Conservation (phyloP, 129 eudicot genomes). For the Saposhnikovia divaricata region DNA sequence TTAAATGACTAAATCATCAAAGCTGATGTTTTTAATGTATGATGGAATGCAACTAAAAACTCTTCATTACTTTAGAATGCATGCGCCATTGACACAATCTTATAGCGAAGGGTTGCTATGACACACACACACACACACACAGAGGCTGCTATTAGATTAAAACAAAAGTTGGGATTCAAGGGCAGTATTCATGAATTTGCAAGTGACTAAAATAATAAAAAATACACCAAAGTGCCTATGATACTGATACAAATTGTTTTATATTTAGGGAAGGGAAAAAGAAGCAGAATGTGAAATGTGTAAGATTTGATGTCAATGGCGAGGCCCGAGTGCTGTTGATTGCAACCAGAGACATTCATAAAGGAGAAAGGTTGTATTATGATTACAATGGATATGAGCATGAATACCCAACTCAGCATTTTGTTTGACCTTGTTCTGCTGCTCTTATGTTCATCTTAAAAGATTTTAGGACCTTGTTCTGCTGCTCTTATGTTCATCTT, state of each 20-base stretch:
- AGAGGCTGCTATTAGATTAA: not conserved
- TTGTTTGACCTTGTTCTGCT: slow-evolving; percentile 37
- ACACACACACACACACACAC: not conserved
- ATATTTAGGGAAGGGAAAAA: slow-evolving; percentile 73
- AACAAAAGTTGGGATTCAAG: not conserved
- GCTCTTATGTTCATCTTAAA: not conserved
- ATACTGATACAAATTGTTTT: slow-evolving; percentile 3
- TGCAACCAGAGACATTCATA: slow-evolving; percentile 73
- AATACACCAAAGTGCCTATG: not conserved
- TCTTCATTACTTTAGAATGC: not conserved
- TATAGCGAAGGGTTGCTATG: not conserved
- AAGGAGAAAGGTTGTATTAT: slow-evolving; percentile 84
- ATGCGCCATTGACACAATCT: not conserved
- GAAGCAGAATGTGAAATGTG: slow-evolving; percentile 95
- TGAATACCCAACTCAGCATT: slow-evolving; percentile 89
- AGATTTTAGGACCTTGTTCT: slow-evolving; percentile 6
- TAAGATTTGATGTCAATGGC: slow-evolving; percentile 70
- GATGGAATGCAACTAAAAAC: not conserved
- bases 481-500: not conserved
- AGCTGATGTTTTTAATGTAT: not conserved
- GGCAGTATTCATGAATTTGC: not conserved
- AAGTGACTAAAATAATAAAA: not conserved
- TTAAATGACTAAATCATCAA: not conserved
- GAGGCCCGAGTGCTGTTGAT: slow-evolving; percentile 72
- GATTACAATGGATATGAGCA: slow-evolving; percentile 91